Evolutionary conservation across 306 rosid species (phyloP), one percentile per base, ranked within the genome.

Genomic region (Pterocarpus santalinus): DNA sequence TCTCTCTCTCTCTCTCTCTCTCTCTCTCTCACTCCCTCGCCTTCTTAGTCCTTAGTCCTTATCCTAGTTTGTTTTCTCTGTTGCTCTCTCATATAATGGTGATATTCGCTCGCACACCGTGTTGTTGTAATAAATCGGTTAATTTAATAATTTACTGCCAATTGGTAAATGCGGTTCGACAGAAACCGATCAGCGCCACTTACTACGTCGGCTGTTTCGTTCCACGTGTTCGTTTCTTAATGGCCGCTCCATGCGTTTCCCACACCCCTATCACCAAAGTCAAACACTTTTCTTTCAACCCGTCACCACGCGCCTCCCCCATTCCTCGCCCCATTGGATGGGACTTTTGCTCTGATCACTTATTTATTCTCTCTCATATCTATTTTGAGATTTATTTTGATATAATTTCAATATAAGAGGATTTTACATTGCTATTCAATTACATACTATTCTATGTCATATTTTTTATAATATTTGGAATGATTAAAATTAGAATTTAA

Each of bases 81-180:
- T 34, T 17, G 14, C 32, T 64, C 72, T 57, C 76, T 66, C 82
- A 43, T 49, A 64, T 28, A 58, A 62, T 75, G 71, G 41, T 78
- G 38, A 63, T 9, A 52, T 22, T 43, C 28, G 2, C 9, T 43
- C 49, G 51, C 65, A 66, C 4, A 30, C 5, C 4, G 34, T 53
- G 68, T 56, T 8, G 61, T 41, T 11, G 69, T 55, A 79, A 85
- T 87, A 86, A 89, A 84, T 83, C 68, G 78, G 79, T 71, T 72
- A 86, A 89, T 87, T 90, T 77, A 89, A 70, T 90, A 53, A 62
- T 81, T 87, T 86, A 87, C 92, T 72, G 85, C 30, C 16, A 58
- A 65, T 65, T 61, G 89, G 91, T 87, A 89, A 92, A 77, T 87
- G 92, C 85, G 47, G 83, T 41, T 78, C 49, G 69, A 86, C 76